A percentile compares a stretch with the other conserved stretches of the same genome.
Evolutionary conservation across 1,284 basidiomycete species (phyloP).

Genomic region (Ustilago esculenta): DNA sequence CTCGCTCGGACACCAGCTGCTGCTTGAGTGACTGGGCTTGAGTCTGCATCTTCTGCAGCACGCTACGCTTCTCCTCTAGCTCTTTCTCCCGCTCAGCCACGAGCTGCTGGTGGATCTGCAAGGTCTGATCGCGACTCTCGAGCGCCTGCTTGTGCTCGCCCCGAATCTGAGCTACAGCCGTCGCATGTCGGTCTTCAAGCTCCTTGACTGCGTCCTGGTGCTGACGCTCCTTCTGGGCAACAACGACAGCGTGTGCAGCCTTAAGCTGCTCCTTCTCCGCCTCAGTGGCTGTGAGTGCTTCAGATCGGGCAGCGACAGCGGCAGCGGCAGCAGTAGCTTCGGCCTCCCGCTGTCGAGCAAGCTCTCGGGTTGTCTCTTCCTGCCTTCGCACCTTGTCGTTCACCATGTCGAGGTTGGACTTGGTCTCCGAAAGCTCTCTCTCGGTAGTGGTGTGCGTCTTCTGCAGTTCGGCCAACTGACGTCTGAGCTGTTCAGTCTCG

Average conservation of each 20-base stretch:
- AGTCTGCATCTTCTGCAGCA: slow-evolving; percentile 13
- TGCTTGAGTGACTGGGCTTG: slow-evolving; percentile 10
- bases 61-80: slow-evolving; percentile 17
- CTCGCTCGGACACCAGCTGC: slow-evolving; percentile 26
- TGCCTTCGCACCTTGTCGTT: slow-evolving; percentile 47
- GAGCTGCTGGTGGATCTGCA: slow-evolving; percentile 25
- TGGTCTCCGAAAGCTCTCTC: slow-evolving; percentile 36
- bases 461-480: slow-evolving; percentile 27
- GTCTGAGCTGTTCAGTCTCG: slow-evolving; percentile 35
- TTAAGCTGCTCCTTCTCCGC: slow-evolving; percentile 40
- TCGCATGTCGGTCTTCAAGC: slow-evolving; percentile 41
- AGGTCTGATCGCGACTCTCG: slow-evolving; percentile 28
- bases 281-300: slow-evolving; percentile 43
- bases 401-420: slow-evolving; percentile 36
- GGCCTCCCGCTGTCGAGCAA: slow-evolving; percentile 37
- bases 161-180: slow-evolving; percentile 29
- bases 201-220: slow-evolving; percentile 44
- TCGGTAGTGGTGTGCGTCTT: slow-evolving; percentile 28
- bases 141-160: slow-evolving; percentile 43
- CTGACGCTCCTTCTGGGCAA: slow-evolving; percentile 45
- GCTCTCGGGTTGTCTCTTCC: slow-evolving; percentile 33
- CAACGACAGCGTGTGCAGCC: slow-evolving; percentile 32
- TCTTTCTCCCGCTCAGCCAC: slow-evolving; percentile 20
- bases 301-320: slow-evolving; percentile 42
- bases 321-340: slow-evolving; percentile 43